A percentile compares a stretch with the other conserved stretches of the same genome.
Conservation (phyloP, 495 filamentous ascomycete genomes). For the Neurospora hispaniola region DNA sequence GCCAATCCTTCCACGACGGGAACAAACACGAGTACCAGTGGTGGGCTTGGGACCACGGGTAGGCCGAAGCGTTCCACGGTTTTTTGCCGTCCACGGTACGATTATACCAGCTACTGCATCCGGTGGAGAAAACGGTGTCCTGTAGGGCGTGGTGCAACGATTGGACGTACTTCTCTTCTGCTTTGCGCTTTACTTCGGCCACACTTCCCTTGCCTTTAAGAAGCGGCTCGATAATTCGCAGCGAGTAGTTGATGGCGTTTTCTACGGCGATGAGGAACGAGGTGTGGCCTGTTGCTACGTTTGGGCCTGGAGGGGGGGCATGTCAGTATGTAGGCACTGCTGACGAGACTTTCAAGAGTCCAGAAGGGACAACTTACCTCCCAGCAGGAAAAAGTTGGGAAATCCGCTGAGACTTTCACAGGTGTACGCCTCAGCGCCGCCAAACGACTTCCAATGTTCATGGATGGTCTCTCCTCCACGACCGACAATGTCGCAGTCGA, state of each 20-base stretch:
- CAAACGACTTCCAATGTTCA: slow-evolving; percentile 26
- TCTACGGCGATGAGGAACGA: slow-evolving; percentile 30
- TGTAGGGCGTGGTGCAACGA: slow-evolving; percentile 17
- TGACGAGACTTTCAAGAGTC: background rate
- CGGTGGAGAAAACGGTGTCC: slow-evolving; percentile 20
- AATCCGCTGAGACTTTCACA: slow-evolving; percentile 25
- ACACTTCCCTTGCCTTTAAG: slow-evolving; percentile 22
- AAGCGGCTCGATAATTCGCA: slow-evolving; percentile 23
- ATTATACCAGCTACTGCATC: slow-evolving; percentile 35
- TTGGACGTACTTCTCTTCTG: slow-evolving; percentile 20
- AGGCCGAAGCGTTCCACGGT: slow-evolving; percentile 10
- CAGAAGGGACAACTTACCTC: slow-evolving; percentile 7
- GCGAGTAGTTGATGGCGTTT: slow-evolving; percentile 25
- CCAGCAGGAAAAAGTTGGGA: slow-evolving; percentile 33
- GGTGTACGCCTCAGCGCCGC: slow-evolving; percentile 32
- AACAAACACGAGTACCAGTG: slow-evolving; percentile 8
- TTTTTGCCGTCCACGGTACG: background rate
- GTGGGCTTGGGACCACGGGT: slow-evolving; percentile 9
- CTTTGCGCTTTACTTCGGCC: slow-evolving; percentile 23
- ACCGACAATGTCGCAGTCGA: slow-evolving; percentile 27
- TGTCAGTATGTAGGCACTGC: background rate
- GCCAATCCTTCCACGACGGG: slow-evolving; percentile 3
- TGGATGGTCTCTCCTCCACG: slow-evolving; percentile 18
- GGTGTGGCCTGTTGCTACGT: slow-evolving; percentile 33
- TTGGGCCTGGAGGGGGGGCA: slow-evolving; percentile 24